These are phyloP conservation scores for Tricharina praecox DNA, from an alignment of 495 filamentous ascomycete species.

Conservation along the genomic window DNA sequence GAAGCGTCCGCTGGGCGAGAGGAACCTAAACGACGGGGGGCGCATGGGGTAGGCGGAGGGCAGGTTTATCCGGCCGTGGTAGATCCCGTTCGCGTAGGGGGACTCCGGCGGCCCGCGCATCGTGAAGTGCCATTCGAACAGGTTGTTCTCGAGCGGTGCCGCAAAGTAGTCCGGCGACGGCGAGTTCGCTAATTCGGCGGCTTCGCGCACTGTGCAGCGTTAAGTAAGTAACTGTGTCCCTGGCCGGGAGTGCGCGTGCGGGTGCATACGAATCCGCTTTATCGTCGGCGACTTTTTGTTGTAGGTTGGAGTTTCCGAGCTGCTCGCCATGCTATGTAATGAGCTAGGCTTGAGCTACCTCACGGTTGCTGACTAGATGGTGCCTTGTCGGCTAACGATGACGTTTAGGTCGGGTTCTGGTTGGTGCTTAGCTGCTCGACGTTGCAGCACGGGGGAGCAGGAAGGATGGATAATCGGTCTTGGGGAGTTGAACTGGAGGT, in stretches of 20 bases:
- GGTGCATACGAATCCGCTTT: conserved; percentile 55
- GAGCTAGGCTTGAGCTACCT: background rate
- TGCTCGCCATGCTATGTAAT: background rate
- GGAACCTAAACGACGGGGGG: conserved; percentile 84
- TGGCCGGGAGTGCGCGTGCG: too few relatives aligned
- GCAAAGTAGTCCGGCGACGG: conserved; percentile 73
- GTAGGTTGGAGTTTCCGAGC: conserved; percentile 10
- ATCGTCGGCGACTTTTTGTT: conserved; percentile 57
- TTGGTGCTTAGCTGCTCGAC: too few relatives aligned
- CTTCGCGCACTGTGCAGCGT: conserved; percentile 69
- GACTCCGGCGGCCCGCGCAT: conserved; percentile 72
- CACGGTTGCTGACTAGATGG: too few relatives aligned
- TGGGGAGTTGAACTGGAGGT: too few relatives aligned
- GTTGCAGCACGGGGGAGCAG: too few relatives aligned
- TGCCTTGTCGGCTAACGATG: too few relatives aligned
- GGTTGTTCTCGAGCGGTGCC: conserved; percentile 62
- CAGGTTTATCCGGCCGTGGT: conserved; percentile 89
- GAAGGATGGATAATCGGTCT: too few relatives aligned
- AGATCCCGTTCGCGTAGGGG: conserved; percentile 65
- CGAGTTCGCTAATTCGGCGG: conserved; percentile 57
- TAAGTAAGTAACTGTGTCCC: too few relatives aligned
- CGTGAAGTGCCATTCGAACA: conserved; percentile 99
- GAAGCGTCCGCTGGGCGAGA: conserved; percentile 81
- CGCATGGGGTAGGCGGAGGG: conserved; percentile 76
- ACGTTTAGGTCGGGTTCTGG: too few relatives aligned